Base-by-base conservation (phyloP, 2,329 filamentous ascomycete species). In the Stromatinia cepivora region DNA sequence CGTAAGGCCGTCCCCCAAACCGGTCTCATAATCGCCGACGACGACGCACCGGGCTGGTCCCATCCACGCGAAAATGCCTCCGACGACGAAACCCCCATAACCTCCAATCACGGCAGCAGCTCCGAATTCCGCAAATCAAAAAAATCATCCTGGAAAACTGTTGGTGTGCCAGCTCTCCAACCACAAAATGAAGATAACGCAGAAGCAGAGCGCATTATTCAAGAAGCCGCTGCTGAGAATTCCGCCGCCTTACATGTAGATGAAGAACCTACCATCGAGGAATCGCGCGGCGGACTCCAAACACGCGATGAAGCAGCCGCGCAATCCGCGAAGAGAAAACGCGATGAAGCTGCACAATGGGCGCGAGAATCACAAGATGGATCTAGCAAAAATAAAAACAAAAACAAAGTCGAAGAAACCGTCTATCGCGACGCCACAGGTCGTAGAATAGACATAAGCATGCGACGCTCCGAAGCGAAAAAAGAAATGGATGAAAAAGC, bases 341-440 rank as follows among this genome's bases (percentile, higher is more conserved):
- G 84, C 17, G 87, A 89, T 73, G 90, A 93, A 71, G 79, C 80
- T n/a, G 81, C 81, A 20, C 82, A 83, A 34, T 86, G 85, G 75
- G 81, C 84, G 71, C 72, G 75, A 72, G 71, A 80, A 79, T 52
- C 46, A 13, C 36, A 59, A 8, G 28, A 20, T 28, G 74, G 75
- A 74, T 78, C 75, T 25, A 70, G 53, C 78, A 80, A 46, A 83
- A 81, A 70, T 81, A 79, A 71, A 79, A 83, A 0, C 69, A 86
- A 87, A 45, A 42, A 42, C 15, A 42, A 42, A 2, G 39, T 42
- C 6, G 86, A 90, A 75, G 93, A 97, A 80, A 97, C 94, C 0
- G 93, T 97, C 34, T 97, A 98, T 79, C 91, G 95, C 75, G 95
- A 99, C 80, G 95, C 96, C 15, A 95, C 92, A 4, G 95, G 95